Base-by-base conservation (phyloP, 2,329 filamentous ascomycete species). In the Akanthomyces muscarius region DNA sequence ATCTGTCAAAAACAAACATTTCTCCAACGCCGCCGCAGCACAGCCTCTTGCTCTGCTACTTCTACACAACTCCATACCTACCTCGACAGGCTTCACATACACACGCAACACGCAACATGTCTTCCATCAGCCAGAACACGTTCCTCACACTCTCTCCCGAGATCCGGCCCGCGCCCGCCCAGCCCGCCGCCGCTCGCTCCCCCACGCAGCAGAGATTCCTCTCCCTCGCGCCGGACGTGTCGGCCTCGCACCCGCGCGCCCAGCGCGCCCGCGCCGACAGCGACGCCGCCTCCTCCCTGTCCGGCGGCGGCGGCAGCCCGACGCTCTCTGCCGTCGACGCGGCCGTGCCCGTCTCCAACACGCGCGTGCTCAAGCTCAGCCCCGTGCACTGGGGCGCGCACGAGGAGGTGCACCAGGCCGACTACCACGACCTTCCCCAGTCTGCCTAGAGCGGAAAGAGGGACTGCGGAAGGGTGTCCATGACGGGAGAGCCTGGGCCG, bases 331-430 rank as follows among this genome's bases (percentile, higher is more conserved):
- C 73, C 59, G 62, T 68, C 80, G 83, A 71, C 83, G 85, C 74
- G 66, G 74, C 70, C 69, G 78, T 74, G 69, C 65, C 63, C 68
- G 70, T 67, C 63, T 72, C 77, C 66, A 75, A 77, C 68, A 79
- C 80, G 64, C 58, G 63, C 36, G 83, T 88, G 73, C 81, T 89
- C 68, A 87, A 86, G 78, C 83, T 89, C 63, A 83, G 83, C 28
- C 85, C 85, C 41, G 85, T 88, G 64, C 84, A 87, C 80, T 86
- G 80, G 74, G 86, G 86, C 67, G 84, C 84, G 78, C 82, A 85
- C 73, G 75, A 76, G 25, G 83, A 79, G 65, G 83, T 82, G 62
- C 77, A 84, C 77, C 80, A 83, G 76, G 78, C 76, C 52, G 85
- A 87, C 77, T 86, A 77, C 72, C 74, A 81, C 73, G 80, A 83